phyloP scores from a whole-genome alignment of 768 basidiomycete species.

The button mushroom (Agaricus bisporus) region DNA sequence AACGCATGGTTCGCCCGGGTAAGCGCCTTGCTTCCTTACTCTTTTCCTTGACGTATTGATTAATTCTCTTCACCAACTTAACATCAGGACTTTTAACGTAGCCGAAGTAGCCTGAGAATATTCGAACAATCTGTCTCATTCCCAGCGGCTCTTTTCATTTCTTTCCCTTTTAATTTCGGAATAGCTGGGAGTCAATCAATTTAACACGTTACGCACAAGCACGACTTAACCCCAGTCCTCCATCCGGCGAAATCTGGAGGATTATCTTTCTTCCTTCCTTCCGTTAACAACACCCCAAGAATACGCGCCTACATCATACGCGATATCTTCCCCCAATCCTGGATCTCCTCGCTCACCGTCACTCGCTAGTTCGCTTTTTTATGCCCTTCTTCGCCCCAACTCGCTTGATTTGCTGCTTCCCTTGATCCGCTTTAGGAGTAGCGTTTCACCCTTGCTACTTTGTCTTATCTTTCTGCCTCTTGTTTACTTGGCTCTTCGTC shows the following conservation, averaged over 20 bases:
- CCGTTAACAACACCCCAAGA: too few relatives aligned
- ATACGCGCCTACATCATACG: too few relatives aligned
- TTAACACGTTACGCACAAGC: not conserved
- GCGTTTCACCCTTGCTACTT: not conserved
- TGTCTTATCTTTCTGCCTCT: not conserved
- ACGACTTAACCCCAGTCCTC: not conserved
- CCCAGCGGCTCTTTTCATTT: not conserved
- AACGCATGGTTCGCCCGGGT: conserved; percentile 10
- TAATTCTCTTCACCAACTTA: not conserved
- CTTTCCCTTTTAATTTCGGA: not conserved
- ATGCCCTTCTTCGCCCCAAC: conserved; percentile 3
- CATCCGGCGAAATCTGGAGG: not conserved
- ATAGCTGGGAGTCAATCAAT: not conserved
- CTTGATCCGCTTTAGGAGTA: not conserved
- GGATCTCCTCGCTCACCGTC: not conserved
- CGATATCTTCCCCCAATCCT: not conserved
- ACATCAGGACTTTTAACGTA: conserved; percentile 7
- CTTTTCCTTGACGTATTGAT: not conserved
- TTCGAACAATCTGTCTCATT: not conserved
- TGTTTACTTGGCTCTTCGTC: not conserved
- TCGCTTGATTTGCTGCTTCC: not conserved
- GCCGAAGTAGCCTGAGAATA: not conserved
- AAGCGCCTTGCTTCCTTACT: not conserved
- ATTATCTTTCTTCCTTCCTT: too few relatives aligned
- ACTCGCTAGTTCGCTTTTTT: not conserved